Base-by-base conservation (phyloP, 1,284 basidiomycete species). In the Kalmanozyma brasiliensis region DNA sequence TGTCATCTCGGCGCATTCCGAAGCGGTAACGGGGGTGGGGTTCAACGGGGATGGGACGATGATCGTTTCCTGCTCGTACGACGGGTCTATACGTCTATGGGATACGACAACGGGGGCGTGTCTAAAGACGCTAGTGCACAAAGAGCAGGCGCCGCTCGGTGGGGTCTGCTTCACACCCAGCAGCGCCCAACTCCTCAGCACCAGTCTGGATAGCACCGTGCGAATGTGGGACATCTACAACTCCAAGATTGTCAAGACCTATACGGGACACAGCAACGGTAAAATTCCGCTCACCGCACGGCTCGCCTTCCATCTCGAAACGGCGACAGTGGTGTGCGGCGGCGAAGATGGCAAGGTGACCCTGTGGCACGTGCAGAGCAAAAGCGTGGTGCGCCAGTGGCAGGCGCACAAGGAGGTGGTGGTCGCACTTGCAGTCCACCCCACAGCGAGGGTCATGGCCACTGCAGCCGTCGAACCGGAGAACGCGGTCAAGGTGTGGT, bases 61-160 rank as follows among this genome's bases (percentile, higher is more conserved):
- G 69, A 90, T 98, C 35, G 90, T 93, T 2, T 94, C 92, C 8
- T 92, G 90, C 68, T 91, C 92, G 19, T 96, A 95, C 88, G 96
- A 99, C 83, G 95, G 94, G 2, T 84, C 97, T 44, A 94, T 98
- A 10, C 68, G 80, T 0, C 44, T 81, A 1, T 99, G 96, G 96
- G 94, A 98, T 78, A 90, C 92, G 0, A 90, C 93, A 52, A 94
- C 93, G 0, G 96, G 94, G 1, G 94, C 98, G 82, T 99, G 96
- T 83, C 85, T 99, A 37, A 98, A 95, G 82, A 98, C 96, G 4
- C 83, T 99, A 23, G 93, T 94, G 11, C 94, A 98, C 74, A 93
- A 94, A 76, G 92, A 94, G 67, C 95, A 95, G 84, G 91, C 92
- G 3, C 92, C 95, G 76, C 91, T 92, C 64, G 91, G 91, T 4